Conservation (phyloP, 495 filamentous ascomycete genomes). For the Penicillium arizonense region DNA sequence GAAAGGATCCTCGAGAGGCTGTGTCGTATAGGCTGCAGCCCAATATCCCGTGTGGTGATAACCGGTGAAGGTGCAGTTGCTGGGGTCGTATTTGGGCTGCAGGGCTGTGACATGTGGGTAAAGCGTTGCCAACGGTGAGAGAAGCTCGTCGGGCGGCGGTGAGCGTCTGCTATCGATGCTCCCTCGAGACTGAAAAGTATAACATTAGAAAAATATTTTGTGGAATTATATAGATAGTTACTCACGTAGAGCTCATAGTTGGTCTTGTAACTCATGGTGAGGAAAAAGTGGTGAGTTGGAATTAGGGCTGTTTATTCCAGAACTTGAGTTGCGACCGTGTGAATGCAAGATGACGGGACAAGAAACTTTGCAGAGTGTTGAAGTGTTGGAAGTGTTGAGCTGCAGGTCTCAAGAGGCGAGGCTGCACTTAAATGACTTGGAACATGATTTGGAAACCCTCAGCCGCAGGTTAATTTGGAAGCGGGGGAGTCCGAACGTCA, state of each 20-base stretch:
- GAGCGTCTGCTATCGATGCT: constrained; percentile 27
- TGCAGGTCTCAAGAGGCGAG: constrained; percentile 5
- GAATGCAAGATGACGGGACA: not conserved
- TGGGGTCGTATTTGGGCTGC: constrained; percentile 36
- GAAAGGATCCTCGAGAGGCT: constrained; percentile 20
- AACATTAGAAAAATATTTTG: not conserved
- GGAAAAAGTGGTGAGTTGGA: constrained; percentile 1
- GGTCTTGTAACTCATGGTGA: constrained; percentile 41
- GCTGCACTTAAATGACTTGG: constrained; percentile 8
- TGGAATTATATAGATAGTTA: not conserved
- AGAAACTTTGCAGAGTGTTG: not conserved
- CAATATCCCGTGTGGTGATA: constrained; percentile 38
- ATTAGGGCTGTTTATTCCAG: not conserved
- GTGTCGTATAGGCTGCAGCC: constrained; percentile 36
- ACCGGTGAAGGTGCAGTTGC: constrained; percentile 38
- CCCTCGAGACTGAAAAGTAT: constrained; percentile 18
- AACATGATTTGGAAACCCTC: not conserved
- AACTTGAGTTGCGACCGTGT: constrained; percentile 4
- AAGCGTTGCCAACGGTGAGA: constrained; percentile 37
- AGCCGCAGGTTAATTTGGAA: constrained; percentile 8
- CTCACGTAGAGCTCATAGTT: constrained; percentile 47
- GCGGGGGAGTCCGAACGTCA: constrained; percentile 9
- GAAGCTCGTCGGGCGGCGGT: constrained; percentile 32
- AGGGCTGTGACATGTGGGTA: constrained; percentile 43
- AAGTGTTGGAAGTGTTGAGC: constrained; percentile 7